Evolutionary conservation across 305 asterid genomes (phyloP), one percentile per base, ranked within the genome.

Genomic region (Coffea humblotiana): DNA sequence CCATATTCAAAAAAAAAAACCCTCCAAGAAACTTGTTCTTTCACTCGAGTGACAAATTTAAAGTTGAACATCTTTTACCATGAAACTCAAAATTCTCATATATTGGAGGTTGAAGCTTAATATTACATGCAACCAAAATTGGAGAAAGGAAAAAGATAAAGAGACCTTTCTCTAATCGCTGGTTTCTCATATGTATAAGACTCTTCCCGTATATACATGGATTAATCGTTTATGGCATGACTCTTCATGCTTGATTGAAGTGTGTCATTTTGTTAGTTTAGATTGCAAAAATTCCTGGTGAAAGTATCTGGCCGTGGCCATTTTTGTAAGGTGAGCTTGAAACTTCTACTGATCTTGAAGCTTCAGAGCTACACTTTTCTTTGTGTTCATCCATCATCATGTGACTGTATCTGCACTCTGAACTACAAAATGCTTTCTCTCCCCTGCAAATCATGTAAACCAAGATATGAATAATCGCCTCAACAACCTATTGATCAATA

Each of bases 361-460:
- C 88, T 58, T 88, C 91, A 9, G 87, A 67, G 76, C 89, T 80
- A 78, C 94, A 85, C 71, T 87, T 92, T 18, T 92, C 94, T 78
- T 71, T 88, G 29, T 89, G 85, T 77, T 92, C 97, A 54, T 94
- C 97, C 87, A 79, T 81, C 84, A 85, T 89, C 72, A 94, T 91
- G 35, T 94, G 95, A 83, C 79, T 85, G 78, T 85, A 86, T 82
- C 98, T 87, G 83, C 97, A 94, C 90, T 94, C 98, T 56, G 91
- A 45, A 83, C 98, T 94, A 84, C 97, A 94, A 78, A 92, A 94
- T 48, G 92, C 94, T 78, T 88, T 92, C 78, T 94, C 98, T 6
- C 98, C 96, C 85, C 98, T 91, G 88, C 74, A 89, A 80, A 79
- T 54, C 72, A 77, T 37, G 47, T 23, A 11, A 72, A 76, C 65